Evolutionary conservation across 176 grass and related monocot species (phyloP).

Genomic region (Cenchrus fungigraminus): DNA sequence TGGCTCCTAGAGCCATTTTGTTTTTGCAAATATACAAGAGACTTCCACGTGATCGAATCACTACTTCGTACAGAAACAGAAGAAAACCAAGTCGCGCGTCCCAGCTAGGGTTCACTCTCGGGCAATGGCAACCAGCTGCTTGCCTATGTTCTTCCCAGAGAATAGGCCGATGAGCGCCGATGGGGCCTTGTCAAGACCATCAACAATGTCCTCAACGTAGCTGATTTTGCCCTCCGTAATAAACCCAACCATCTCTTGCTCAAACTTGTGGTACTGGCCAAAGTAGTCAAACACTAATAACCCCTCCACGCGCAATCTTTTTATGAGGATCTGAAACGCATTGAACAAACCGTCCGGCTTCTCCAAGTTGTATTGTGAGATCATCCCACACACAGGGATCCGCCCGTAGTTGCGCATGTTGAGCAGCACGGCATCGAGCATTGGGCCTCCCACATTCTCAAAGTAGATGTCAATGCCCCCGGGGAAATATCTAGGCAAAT

Average conservation of each 20-base stretch:
- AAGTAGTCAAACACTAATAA: not conserved
- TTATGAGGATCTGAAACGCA: not conserved
- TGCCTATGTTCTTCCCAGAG: slow-evolving; percentile 39
- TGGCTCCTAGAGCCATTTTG: too few species aligned
- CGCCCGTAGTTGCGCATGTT: slow-evolving; percentile 46
- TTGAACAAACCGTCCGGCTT: too few species aligned
- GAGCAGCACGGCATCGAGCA: slow-evolving; percentile 50
- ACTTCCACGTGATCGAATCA: too few species aligned
- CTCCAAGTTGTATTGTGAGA: slow-evolving; percentile 28
- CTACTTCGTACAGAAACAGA: too few species aligned
- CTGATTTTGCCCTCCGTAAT: slow-evolving; percentile 44
- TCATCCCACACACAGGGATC: slow-evolving; percentile 47
- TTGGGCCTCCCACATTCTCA: slow-evolving; percentile 64
- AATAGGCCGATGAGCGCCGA: slow-evolving; percentile 47
- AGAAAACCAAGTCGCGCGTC: too few species aligned
- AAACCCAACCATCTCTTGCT: slow-evolving; percentile 33
- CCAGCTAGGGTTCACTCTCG: not conserved
- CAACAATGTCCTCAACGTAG: slow-evolving; percentile 49
- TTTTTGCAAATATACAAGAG: too few species aligned
- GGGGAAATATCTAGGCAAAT: slow-evolving; percentile 43
- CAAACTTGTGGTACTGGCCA: slow-evolving; percentile 24
- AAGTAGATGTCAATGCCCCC: slow-evolving; percentile 69
- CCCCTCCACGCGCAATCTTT: not conserved
- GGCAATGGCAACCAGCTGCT: slow-evolving; percentile 43
- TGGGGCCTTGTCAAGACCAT: slow-evolving; percentile 46